Conservation (phyloP, 768 basidiomycete genomes). For the Hebeloma cylindrosporum region DNA sequence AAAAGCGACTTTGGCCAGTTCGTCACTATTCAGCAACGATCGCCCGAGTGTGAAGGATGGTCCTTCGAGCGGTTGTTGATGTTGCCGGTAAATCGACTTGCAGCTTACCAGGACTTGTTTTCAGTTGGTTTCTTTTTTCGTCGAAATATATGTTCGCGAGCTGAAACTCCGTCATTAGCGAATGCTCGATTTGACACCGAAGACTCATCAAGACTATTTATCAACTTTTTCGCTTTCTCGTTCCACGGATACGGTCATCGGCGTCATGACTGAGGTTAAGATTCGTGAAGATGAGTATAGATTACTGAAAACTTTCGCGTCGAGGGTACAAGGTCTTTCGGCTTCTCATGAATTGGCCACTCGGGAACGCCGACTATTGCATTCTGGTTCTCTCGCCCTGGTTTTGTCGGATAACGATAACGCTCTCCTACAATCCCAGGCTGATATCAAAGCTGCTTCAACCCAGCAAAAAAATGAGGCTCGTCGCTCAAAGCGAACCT, state of each 20-base stretch:
- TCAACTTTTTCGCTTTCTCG: conserved; percentile 64
- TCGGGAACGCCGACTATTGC: conserved; percentile 73
- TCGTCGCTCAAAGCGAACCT: conserved; percentile 26
- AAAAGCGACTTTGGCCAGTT: conserved; percentile 84
- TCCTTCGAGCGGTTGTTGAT: conserved; percentile 65
- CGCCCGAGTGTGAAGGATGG: conserved; percentile 58
- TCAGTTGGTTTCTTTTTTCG: conserved; percentile 48
- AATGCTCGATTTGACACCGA: conserved; percentile 67
- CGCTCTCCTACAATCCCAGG: neutral
- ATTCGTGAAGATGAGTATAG: conserved; percentile 84
- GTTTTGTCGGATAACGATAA: conserved; percentile 33
- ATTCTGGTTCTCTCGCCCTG: conserved; percentile 59
- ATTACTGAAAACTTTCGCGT: conserved; percentile 59
- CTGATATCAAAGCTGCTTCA: conserved; percentile 1
- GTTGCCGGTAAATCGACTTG: conserved; percentile 74
- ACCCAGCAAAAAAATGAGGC: conserved; percentile 11
- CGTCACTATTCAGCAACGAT: conserved; percentile 62
- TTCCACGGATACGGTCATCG: conserved; percentile 68
- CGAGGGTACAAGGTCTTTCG: conserved; percentile 60
- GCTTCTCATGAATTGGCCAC: conserved; percentile 54
- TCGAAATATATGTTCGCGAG: neutral
- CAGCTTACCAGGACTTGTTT: conserved; percentile 71
- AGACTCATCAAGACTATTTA: conserved; percentile 68
- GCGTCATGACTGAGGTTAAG: conserved; percentile 84
- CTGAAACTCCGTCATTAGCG: conserved; percentile 43